Base-by-base conservation (phyloP, 306 rosid species). In the Begonia fuchsioides region DNA sequence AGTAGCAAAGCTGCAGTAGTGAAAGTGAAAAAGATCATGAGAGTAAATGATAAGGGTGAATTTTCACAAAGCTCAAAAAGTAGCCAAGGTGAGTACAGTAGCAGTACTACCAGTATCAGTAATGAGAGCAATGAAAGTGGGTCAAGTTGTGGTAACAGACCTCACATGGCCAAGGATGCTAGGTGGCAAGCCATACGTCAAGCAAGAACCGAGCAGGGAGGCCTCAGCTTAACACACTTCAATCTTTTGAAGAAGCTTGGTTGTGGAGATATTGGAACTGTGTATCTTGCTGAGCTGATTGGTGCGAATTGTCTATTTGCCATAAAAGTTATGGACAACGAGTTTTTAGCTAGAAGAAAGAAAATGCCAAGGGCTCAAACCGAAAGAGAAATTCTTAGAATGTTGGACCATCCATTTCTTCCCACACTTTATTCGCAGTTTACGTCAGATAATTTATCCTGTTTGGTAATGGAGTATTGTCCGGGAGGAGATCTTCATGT, bases 401-500 rank as follows among this genome's bases (percentile, higher is more conserved):
- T 79, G 82, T 76, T 90, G 57, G 98, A 90, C 61, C 98, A 90
- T 71, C 98, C 98, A 32, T 90, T 90, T 66, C 95, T 90, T 60
- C 98, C 98, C 6, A 90, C 98, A 38, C 62, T 90, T 20, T 90
- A 79, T 77, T 68, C 79, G 17, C 95, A 90, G 52, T 90, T 90
- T 50, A 77, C 95, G 20, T 75, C 95, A 47, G 95, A 85, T 75
- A 90, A 85, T 66, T 67, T 90, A 54, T 81, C 98, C n/a, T 90
- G 98, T 63, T 72, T 90, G 52, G 81, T 90, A 63, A 90, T 82
- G 98, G 98, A 90, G 73, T 90, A 75, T 70, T 90, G 98, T 69
- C 98, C 98, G 46, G 98, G 98, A 11, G 98, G 98, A 63, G 98
- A 90, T 75, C 98, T 90, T 64, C 98, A 90, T 60, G 98, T 85